Evolutionary conservation across 345 rosid genomes (phyloP), one percentile per base, ranked within the genome.

Genomic region (Excoecaria cochinchinensis): DNA sequence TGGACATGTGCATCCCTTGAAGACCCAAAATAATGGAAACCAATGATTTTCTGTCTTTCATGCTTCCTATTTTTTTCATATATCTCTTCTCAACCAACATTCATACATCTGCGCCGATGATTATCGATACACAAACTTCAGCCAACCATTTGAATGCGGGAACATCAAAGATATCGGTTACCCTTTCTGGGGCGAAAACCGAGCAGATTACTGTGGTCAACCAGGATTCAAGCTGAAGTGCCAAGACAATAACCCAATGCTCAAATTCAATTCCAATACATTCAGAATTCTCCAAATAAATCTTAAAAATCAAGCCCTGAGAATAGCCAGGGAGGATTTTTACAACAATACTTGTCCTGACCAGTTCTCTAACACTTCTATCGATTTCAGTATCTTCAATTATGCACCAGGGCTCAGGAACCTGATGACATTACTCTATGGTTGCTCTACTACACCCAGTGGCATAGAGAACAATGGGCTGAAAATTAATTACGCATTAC

Each of bases 101-200:
- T 47, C 67, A 36, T 3, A 47, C 14, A 38, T 40, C 6, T 62
- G 51, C 0, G 74, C 63, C 56, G 21, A 1, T 9, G 39, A 73
- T 52, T 67, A 40, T 8, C 44, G 47, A 51, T 25, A 78, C 47
- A 14, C 25, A 5, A 67, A 10, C 71, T 85, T 86, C 79, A 63
- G 10, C 58, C 17, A 31, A 31, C 25, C 51, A 10, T 73, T 78
- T 72, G 22, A 9, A 19, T 85, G 88, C 39, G 85, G 78, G 22
- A 44, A 4, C 25, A 36, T 77, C 31, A 1, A 2, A 3, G 15
- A 21, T 52, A 42, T 82, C 16, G 38, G 62, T 31, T 85, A 77
- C 65, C 85, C 87, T 21, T 81, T 84, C 82, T 79, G 80, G 81
- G 85, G 85, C 3, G 71, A 46, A 10, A 65, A 66, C 17, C 77